Evolutionary conservation across 2,329 filamentous ascomycete species (phyloP), one percentile per base, ranked within the genome.

Genomic region (Alternaria arbusti): DNA sequence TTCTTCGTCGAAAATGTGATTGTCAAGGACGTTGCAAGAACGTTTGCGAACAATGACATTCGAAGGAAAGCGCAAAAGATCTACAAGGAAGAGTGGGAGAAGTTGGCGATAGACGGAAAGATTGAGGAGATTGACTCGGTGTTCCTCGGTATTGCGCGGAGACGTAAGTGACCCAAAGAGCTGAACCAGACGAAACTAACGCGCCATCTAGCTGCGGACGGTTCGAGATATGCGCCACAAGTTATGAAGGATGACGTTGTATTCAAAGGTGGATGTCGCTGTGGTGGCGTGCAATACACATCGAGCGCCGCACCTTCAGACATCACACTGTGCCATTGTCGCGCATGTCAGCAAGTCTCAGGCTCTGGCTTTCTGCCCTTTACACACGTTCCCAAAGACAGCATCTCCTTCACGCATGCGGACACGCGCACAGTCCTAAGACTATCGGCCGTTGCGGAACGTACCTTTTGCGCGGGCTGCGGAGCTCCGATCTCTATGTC

Each of bases 341-440:
- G 71, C n/a, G 81, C 80, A 44, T 87, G 85, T 65, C 83, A 84
- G 60, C 82, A 83, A 68, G 64, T 84, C 43, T 82, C 84, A 3
- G 84, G 84, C 12, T 81, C 79, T 4, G 80, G 80, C 2, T 86
- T 79, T 61, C 74, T 85, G 36, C 77, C 81, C 4, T 86, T 84
- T 63, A 75, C 78, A 8, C 63, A 75, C 9, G 80, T 85, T 44
- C 72, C 78, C 1, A 64, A 63, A 40, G 59, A 68, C 8, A 64
- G 75, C 25, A 64, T 86, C 45, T 77, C 70, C 10, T 83, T 78
- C 55, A 76, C 74, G 47, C 58, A 66, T 23, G 56, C 68, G 10
- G 61, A 77, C 22, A 77, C 74, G 1, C 70, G 76, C 15, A 79
- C 73, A 30, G 72, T 68, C 7, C 72, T 80, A 40, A 72, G 65